phyloP scores from a whole-genome alignment of 441 rosid species.

The Viola pubescens region DNA sequence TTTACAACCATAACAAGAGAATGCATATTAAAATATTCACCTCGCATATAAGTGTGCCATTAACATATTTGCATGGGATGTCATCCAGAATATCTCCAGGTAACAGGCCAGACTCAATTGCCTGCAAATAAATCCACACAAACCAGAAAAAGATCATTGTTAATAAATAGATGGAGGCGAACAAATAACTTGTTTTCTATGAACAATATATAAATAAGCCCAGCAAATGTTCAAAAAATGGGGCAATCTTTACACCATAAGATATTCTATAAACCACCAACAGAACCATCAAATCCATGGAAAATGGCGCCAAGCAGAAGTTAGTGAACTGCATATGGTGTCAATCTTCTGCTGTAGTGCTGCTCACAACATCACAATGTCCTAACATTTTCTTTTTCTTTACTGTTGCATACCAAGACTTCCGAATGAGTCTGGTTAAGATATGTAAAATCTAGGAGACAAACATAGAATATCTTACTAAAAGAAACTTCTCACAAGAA shows the following conservation, averaged over 20 bases:
- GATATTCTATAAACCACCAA: neutral
- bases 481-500: neutral
- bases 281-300: neutral
- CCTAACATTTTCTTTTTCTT: too few species aligned
- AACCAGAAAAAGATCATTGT: neutral
- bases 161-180: neutral
- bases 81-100: constrained; percentile 81
- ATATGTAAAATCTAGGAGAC: neutral
- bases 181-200: neutral
- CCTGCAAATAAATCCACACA: constrained; percentile 36
- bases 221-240: neutral
- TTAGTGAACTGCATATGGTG: neutral
- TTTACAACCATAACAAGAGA: neutral
- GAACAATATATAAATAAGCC: too few species aligned
- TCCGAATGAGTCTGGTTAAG: too few species aligned
- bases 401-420: too few species aligned
- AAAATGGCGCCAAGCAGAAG: neutral
- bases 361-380: too few species aligned
- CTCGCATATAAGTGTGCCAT: constrained; percentile 79
- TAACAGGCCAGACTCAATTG: constrained; percentile 81
- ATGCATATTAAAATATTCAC: constrained; percentile 32
- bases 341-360: neutral
- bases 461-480: neutral
- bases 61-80: constrained; percentile 67
- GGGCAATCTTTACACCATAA: neutral